A percentile compares a stretch with the other conserved stretches of the same genome.
Evolutionary conservation across 2,329 filamentous ascomycete genomes (phyloP).

Genomic region (Karstenula rhodostoma): DNA sequence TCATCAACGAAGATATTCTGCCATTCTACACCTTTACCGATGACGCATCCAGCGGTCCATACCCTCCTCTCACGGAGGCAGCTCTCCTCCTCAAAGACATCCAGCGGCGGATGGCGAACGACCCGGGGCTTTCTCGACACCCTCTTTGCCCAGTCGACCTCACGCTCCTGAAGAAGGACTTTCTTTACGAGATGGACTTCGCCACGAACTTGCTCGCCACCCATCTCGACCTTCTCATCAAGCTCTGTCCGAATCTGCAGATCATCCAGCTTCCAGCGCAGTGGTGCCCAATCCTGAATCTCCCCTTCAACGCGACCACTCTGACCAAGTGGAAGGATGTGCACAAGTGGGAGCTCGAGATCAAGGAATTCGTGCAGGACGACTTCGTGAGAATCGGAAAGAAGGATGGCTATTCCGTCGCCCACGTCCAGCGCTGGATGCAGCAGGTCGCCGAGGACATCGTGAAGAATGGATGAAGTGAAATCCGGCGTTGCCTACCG

Average conservation of each 20-base stretch:
- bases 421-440: not conserved
- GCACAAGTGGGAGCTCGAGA: not conserved
- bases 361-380: not conserved
- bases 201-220: not conserved
- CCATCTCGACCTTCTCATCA: not conserved
- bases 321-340: not conserved
- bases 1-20: not conserved
- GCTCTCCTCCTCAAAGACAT: not conserved
- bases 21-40: not conserved
- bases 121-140: not conserved
- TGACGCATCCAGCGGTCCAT: not conserved
- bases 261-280: not conserved
- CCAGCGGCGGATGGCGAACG: not conserved
- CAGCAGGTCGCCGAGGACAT: not conserved
- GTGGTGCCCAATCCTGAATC: not conserved
- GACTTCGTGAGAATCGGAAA: not conserved
- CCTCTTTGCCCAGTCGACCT: not conserved
- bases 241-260: not conserved
- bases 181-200: not conserved
- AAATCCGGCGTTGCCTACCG: not conserved
- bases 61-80: not conserved
- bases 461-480: not conserved
- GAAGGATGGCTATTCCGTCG: not conserved
- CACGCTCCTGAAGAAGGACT: not conserved
- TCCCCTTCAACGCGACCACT: not conserved